Conservation (phyloP, 2,329 filamentous ascomycete species). For the Zalaria sp. region DNA sequence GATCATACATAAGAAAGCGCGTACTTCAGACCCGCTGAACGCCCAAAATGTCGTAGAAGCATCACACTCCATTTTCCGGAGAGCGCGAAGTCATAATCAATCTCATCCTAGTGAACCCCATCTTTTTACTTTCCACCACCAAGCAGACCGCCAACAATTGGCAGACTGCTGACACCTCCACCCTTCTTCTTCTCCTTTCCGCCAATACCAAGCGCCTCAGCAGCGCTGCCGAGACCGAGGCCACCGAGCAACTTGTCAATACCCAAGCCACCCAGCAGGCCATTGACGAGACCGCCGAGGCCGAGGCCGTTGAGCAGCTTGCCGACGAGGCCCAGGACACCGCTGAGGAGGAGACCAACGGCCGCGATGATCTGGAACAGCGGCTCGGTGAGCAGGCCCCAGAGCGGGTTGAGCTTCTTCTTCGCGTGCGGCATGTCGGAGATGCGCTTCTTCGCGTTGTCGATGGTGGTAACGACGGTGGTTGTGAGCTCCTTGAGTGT, state of each 20-base stretch:
- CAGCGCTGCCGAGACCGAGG: constrained; percentile 47
- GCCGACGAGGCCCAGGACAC: constrained; percentile 75
- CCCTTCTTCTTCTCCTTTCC: constrained; percentile 25
- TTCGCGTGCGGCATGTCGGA: constrained; percentile 87
- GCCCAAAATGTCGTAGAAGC: background rate
- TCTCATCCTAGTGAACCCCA: background rate
- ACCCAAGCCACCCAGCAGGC: constrained; percentile 62
- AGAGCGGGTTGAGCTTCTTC: constrained; percentile 86
- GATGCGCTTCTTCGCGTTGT: constrained; percentile 77
- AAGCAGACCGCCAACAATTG: constrained; percentile 34
- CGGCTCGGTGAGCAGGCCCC: constrained; percentile 69
- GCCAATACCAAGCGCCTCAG: constrained; percentile 38
- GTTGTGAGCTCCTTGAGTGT: constrained; percentile 74
- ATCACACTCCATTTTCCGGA: background rate
- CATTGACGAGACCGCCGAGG: constrained; percentile 67
- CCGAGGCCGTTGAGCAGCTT: constrained; percentile 68
- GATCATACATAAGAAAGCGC: background rate
- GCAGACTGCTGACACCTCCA: constrained; percentile 22
- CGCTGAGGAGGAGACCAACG: constrained; percentile 67
- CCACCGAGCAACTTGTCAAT: constrained; percentile 61
- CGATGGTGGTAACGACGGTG: constrained; percentile 68
- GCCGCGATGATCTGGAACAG: constrained; percentile 86
- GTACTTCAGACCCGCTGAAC: background rate
- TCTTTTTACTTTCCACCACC: constrained; percentile 21
- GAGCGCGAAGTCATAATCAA: background rate